phyloP scores from a whole-genome alignment of 306 rosid genomes.

The Styphnolobium japonicum region DNA sequence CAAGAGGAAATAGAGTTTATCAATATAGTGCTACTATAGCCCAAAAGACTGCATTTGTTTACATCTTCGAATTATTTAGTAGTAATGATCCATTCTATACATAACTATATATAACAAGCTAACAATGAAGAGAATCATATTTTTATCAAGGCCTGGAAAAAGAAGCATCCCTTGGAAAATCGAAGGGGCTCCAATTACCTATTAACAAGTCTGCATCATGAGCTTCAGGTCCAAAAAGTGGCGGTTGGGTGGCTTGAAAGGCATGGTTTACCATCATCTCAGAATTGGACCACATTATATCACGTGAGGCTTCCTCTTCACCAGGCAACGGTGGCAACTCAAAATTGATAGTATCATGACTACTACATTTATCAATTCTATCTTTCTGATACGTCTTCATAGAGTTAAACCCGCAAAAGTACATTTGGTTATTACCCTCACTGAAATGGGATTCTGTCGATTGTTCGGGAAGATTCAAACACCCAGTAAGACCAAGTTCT shows the following conservation, averaged over 20 bases:
- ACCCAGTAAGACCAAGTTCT: constrained; percentile 38
- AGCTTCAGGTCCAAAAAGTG: constrained; percentile 42
- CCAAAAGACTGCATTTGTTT: neutral
- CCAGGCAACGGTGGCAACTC: constrained; percentile 71
- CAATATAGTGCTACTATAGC: constrained; percentile 1
- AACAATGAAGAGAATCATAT: constrained; percentile 19
- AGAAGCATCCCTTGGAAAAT: constrained; percentile 57
- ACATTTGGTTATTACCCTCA: constrained; percentile 24
- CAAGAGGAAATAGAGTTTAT: neutral
- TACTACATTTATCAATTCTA: constrained; percentile 26
- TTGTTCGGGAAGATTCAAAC: constrained; percentile 30
- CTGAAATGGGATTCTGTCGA: constrained; percentile 17
- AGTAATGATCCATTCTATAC: constrained; percentile 33
- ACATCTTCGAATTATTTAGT: constrained; percentile 26
- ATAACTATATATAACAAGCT: constrained; percentile 17
- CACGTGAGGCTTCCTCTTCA: constrained; percentile 44
- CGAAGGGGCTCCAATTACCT: constrained; percentile 73
- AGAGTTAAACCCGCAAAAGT: constrained; percentile 37
- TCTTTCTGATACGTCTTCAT: constrained; percentile 29
- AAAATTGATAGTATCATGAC: constrained; percentile 30
- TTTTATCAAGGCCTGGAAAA: constrained; percentile 44
- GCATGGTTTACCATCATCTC: constrained; percentile 50
- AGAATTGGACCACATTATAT: constrained; percentile 51
- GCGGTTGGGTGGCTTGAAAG: constrained; percentile 38
- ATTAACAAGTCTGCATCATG: constrained; percentile 50